Percentiles rank a stretch among this genome's conserved stretches.
phyloP scores from a whole-genome alignment of 1,284 basidiomycete species.

The Coniferiporia sulphurascens region DNA sequence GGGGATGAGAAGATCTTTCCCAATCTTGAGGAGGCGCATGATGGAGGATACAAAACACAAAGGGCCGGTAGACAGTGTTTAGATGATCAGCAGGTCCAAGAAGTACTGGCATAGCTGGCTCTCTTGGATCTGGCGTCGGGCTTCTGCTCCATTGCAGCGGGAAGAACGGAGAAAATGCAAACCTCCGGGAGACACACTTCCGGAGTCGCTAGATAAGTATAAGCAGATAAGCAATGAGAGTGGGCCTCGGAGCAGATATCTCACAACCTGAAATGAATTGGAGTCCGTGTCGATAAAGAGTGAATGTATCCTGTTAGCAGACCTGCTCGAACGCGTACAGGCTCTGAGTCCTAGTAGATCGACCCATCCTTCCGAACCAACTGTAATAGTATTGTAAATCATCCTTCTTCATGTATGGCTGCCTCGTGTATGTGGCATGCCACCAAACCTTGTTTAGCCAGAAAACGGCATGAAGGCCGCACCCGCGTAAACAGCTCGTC shows the following conservation, averaged over 20 bases:
- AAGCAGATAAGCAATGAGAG: not conserved
- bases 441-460: not conserved
- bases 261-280: not conserved
- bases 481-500: not conserved
- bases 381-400: not conserved
- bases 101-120: not conserved
- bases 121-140: not conserved
- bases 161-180: no score
- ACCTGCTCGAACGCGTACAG: not conserved
- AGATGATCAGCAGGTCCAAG: not conserved
- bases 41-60: not conserved
- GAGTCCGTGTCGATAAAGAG: not conserved
- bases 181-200: not conserved
- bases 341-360: not conserved
- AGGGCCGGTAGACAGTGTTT: not conserved
- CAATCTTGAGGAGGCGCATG: not conserved
- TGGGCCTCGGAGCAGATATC: not conserved
- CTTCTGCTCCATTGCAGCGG: not conserved
- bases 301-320: not conserved
- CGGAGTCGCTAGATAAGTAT: not conserved
- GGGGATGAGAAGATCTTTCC: not conserved
- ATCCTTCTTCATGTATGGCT: not conserved
- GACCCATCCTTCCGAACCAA: not conserved
- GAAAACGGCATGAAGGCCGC: not conserved
- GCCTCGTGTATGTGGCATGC: not conserved